Base-by-base conservation (phyloP, 1,139 yeast species). In the Magnusiomyces tetraspermus region DNA sequence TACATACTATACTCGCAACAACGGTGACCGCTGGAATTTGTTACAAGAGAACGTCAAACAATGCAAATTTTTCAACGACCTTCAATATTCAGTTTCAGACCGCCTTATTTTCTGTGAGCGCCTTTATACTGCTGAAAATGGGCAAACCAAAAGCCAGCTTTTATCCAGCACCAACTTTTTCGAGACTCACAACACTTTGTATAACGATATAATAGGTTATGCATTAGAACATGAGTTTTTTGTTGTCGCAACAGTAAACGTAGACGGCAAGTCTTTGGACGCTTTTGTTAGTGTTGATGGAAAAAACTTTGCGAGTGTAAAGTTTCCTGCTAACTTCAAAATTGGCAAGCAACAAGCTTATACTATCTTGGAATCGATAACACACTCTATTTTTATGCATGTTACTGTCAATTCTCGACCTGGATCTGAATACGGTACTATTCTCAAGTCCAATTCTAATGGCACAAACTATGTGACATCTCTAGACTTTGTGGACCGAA, bases 371-470 rank as follows among this genome's bases (percentile, higher is more conserved):
- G 94, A 88, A 46, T 81, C 95, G 0, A 77, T 77, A 40, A 77
- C 90, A 0, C 80, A 85, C 38, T 79, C 96, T 0, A 74, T 92
- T 5, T 85, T 90, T 67, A 67, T 92, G 71, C 97, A 89, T 66
- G 85, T 89, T 6, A 85, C 96, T 0, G 82, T 89, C 0, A 75
- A 74, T 58, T 67, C 71, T 26, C 74, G 73, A 6, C 55, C 64
- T 0, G 80, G 77, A 10, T 66, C 70, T 11, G 95, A 88, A 61
- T 83, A 68, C 68, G 98, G 98, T 8, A 74, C 88, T 0, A 72
- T 94, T n/a, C 73, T 92, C 61, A 92, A 92, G 64, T 87, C 96
- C 0, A 90, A 92, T 65, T 85, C 87, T n/a, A 88, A 90, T 62
- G 99, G 99, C 57, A 89, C 97, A 0, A 80, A 86, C n/a, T 90